Evolutionary conservation across 352 stramenopile genomes (phyloP).

Genomic region (Globisporangium emineosum): DNA sequence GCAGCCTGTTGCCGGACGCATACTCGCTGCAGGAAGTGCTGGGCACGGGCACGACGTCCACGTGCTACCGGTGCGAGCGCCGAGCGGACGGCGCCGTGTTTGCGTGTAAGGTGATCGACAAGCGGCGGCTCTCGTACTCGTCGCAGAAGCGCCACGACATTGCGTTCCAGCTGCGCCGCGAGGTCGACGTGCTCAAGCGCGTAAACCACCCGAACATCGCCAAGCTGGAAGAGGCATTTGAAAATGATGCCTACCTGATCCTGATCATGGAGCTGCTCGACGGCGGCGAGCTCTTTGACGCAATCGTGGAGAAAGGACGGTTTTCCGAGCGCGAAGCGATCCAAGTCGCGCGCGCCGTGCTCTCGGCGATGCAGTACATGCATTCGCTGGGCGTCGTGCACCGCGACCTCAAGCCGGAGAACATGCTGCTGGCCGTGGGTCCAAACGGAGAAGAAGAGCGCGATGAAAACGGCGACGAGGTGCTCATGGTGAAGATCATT

Average conservation of each 20-base stretch:
- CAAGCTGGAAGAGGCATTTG: constrained; percentile 62
- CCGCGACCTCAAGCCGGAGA: constrained; percentile 75
- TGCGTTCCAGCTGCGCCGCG: constrained; percentile 49
- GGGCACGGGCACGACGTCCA: constrained; percentile 67
- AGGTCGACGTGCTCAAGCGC: constrained; percentile 60
- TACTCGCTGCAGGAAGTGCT: constrained; percentile 64
- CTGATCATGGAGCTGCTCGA: constrained; percentile 76
- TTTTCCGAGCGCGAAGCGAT: constrained; percentile 58
- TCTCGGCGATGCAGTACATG: constrained; percentile 75
- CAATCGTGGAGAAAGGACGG: constrained; percentile 61
- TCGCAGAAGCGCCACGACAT: constrained; percentile 49
- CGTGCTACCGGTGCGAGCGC: constrained; percentile 59
- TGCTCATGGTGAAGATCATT: constrained; percentile 95
- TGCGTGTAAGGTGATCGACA: constrained; percentile 82
- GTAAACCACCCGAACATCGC: constrained; percentile 71
- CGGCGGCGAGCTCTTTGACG: constrained; percentile 80
- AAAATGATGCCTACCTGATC: constrained; percentile 65
- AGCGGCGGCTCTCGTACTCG: constrained; percentile 48
- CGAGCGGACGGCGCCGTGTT: constrained; percentile 43
- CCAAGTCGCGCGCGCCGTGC: constrained; percentile 46
- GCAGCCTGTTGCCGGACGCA: constrained; percentile 29
- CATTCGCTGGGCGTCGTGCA: constrained; percentile 68
- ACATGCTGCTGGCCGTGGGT: constrained; percentile 53
- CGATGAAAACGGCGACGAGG: constrained; percentile 2
- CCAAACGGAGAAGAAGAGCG: constrained; percentile 17